Evolutionary conservation across 1,284 basidiomycete species (phyloP).

Genomic region (Fomitopsis schrenkii): DNA sequence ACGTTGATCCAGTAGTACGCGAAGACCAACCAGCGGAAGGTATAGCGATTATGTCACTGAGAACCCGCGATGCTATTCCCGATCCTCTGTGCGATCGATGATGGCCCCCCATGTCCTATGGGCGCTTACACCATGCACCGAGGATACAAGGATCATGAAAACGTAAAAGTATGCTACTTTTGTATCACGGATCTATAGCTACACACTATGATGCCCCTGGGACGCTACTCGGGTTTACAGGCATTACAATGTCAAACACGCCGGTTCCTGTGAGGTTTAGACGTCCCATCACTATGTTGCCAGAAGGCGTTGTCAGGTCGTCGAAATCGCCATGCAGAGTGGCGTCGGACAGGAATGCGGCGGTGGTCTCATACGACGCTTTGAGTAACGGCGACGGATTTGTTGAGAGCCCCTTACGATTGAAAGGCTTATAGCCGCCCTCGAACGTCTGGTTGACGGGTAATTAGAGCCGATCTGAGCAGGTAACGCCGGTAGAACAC

Average conservation of each 20-base stretch:
- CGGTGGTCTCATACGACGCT: constrained; percentile 97
- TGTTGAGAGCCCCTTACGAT: constrained; percentile 89
- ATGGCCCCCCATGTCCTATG: neutral
- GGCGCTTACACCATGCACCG: neutral
- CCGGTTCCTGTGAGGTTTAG: constrained; percentile 86
- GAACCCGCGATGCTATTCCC: constrained; percentile 1
- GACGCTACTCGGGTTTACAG: constrained; percentile 28
- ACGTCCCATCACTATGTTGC: constrained; percentile 88
- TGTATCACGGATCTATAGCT: neutral
- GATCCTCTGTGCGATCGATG: neutral
- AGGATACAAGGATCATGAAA: neutral
- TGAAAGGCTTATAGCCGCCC: constrained; percentile 97
- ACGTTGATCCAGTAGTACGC: neutral
- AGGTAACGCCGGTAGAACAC: constrained; percentile 23
- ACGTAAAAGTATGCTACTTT: constrained; percentile 1
- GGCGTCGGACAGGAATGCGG: constrained; percentile 93
- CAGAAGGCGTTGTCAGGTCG: constrained; percentile 83
- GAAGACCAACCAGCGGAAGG: neutral
- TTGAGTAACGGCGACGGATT: constrained; percentile 94
- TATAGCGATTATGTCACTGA: neutral
- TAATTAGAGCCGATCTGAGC: constrained; percentile 4
- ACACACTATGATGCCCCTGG: neutral
- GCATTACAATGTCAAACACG: constrained; percentile 79
- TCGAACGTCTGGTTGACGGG: constrained; percentile 76
- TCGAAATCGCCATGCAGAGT: constrained; percentile 95